These are phyloP conservation scores for Phlyctochytrium planicorne DNA, from an alignment of 192 early-diverging fungal species.

Conservation along the genomic window DNA sequence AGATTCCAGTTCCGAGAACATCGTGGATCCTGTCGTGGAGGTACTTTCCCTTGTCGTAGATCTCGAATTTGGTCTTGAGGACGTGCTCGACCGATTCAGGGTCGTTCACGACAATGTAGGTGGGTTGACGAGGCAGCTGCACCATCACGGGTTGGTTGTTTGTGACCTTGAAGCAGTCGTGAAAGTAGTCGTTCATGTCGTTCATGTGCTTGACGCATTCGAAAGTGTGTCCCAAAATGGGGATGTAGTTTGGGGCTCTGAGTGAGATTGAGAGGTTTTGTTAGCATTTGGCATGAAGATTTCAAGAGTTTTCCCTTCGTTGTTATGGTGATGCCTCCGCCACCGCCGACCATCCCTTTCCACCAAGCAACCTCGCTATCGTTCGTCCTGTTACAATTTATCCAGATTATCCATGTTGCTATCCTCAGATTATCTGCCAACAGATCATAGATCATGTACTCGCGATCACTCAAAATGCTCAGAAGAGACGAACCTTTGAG, in stretches of 20 bases:
- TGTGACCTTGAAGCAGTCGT: background rate
- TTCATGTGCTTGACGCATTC: background rate
- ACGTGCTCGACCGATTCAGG: conserved; percentile 32
- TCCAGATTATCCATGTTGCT: too few relatives aligned
- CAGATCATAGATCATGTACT: too few relatives aligned
- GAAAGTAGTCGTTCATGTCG: conserved; percentile 5
- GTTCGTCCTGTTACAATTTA: too few relatives aligned
- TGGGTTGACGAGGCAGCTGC: background rate
- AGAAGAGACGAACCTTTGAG: too few relatives aligned
- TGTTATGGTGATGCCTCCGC: too few relatives aligned
- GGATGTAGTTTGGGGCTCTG: conserved; percentile 3
- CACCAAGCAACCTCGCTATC: too few relatives aligned
- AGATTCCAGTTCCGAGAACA: conserved; percentile 66
- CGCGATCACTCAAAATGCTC: too few relatives aligned
- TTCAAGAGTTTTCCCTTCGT: too few relatives aligned
- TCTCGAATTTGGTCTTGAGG: conserved; percentile 37
- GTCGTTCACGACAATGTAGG: conserved; percentile 19
- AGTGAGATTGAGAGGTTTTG: too few relatives aligned
- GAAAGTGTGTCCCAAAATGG: conserved; percentile 8
- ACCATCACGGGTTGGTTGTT: background rate
- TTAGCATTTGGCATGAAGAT: too few relatives aligned
- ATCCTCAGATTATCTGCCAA: too few relatives aligned
- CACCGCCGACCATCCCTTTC: too few relatives aligned
- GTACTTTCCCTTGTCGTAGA: conserved; percentile 23
- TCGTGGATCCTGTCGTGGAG: conserved; percentile 33